phyloP scores from a whole-genome alignment of 164 flowering plant genomes.

The Buxus sempervirens region DNA sequence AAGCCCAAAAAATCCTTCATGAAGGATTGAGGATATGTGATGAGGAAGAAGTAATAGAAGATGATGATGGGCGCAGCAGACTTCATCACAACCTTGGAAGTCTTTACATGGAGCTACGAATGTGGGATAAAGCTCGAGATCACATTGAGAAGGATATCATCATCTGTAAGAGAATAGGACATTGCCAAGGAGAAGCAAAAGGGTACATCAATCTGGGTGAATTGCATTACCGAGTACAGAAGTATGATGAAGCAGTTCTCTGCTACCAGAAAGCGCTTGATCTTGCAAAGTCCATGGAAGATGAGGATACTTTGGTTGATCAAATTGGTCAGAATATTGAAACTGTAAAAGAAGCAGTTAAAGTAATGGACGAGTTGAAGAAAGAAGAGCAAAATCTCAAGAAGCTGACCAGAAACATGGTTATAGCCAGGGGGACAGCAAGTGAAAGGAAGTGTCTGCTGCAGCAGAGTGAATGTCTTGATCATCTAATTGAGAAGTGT shows the following conservation, averaged over 20 bases:
- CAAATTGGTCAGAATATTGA: slow-evolving; percentile 63
- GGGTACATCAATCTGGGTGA: slow-evolving; percentile 95
- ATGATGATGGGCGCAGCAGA: slow-evolving; percentile 80
- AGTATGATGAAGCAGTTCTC: slow-evolving; percentile 61
- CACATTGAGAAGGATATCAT: slow-evolving; percentile 77
- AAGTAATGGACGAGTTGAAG: slow-evolving; percentile 61
- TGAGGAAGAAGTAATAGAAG: slow-evolving; percentile 75
- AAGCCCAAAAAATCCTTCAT: slow-evolving; percentile 56
- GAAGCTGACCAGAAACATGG: slow-evolving; percentile 53
- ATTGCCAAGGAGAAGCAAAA: slow-evolving; percentile 89
- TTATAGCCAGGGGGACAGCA: slow-evolving; percentile 49
- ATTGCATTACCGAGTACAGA: slow-evolving; percentile 63
- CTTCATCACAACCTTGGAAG: slow-evolving; percentile 90
- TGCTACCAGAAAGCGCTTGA: slow-evolving; percentile 77
- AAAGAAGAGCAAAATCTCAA: slow-evolving; percentile 82
- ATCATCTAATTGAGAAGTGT: slow-evolving; percentile 74
- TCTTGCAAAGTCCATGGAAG: slow-evolving; percentile 82
- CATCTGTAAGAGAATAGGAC: slow-evolving; percentile 72
- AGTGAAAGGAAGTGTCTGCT: slow-evolving; percentile 63
- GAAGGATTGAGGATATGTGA: slow-evolving; percentile 76
- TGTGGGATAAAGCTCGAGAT: slow-evolving; percentile 68
- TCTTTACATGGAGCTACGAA: slow-evolving; percentile 71
- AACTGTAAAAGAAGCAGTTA: slow-evolving; percentile 51
- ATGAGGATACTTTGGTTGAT: slow-evolving; percentile 69
- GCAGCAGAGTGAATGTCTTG: slow-evolving; percentile 61